Conservation (phyloP, 2,329 filamentous ascomycete genomes). For the Triangularia verruculosa region DNA sequence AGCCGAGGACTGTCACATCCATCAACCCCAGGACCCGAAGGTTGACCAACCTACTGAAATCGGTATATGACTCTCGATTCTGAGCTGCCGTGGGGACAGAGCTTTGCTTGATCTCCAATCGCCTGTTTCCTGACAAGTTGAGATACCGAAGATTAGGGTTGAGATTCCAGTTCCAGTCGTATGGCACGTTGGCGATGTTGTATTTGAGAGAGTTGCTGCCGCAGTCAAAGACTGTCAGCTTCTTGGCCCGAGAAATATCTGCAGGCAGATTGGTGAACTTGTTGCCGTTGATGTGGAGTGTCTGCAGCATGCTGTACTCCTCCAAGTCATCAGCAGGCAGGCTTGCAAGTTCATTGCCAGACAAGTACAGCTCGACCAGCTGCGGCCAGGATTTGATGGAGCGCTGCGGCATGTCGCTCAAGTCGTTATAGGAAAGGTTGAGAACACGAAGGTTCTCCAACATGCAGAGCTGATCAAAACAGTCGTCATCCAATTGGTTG, state of each 20-base stretch:
- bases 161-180: constrained; percentile 99
- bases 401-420: constrained; percentile 87
- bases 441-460: constrained; percentile 81
- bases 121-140: constrained; percentile 94
- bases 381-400: constrained; percentile 88
- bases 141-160: constrained; percentile 93
- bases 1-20: constrained; percentile 94
- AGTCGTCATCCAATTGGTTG: constrained; percentile 89
- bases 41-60: constrained; percentile 82
- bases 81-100: constrained; percentile 51
- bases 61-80: constrained; percentile 72
- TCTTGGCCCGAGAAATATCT: constrained; percentile 90
- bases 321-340: constrained; percentile 92
- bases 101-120: constrained; percentile 80
- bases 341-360: constrained; percentile 89
- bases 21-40: constrained; percentile 88
- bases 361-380: constrained; percentile 87
- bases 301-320: constrained; percentile 80
- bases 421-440: constrained; percentile 91
- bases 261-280: constrained; percentile 96
- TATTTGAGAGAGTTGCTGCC: constrained; percentile 96
- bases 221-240: constrained; percentile 87
- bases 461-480: constrained; percentile 85
- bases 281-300: constrained; percentile 94
- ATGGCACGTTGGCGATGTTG: constrained; percentile 98